These are phyloP conservation scores for Aeschynomene evenia DNA, from an alignment of 306 rosid genomes.

Conservation along the genomic window DNA sequence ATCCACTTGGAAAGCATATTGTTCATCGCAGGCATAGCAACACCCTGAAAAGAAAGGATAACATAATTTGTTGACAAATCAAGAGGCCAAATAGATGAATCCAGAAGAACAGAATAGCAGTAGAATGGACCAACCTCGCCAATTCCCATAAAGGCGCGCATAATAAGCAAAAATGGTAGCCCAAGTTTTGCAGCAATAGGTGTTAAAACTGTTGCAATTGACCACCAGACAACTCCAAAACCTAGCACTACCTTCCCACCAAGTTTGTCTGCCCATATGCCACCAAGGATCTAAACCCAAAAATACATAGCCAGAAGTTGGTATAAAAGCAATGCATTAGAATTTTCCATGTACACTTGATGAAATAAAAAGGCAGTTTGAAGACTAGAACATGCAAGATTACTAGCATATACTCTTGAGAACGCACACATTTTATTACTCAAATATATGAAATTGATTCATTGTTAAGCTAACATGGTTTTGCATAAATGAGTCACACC, in stretches of 20 bases:
- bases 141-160: slow-evolving; percentile 96
- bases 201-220: slow-evolving; percentile 82
- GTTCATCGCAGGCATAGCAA: slow-evolving; percentile 99
- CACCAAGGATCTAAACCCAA: slow-evolving; percentile 71
- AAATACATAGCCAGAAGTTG: slow-evolving; percentile 28
- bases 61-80: neutral
- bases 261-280: slow-evolving; percentile 97
- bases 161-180: slow-evolving; percentile 77
- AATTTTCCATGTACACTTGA: neutral
- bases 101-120: slow-evolving; percentile 5
- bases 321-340: slow-evolving; percentile 18
- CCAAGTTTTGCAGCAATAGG: slow-evolving; percentile 90
- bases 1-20: slow-evolving; percentile 91
- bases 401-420: slow-evolving; percentile 5
- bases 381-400: slow-evolving; percentile 23
- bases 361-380: slow-evolving; percentile 4
- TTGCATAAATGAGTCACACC: slow-evolving; percentile 45
- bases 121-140: slow-evolving; percentile 79
- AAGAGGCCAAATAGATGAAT: slow-evolving; percentile 18
- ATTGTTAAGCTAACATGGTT: slow-evolving; percentile 6
- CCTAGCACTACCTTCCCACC: slow-evolving; percentile 93
- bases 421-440: neutral
- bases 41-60: slow-evolving; percentile 66
- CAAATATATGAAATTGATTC: neutral
- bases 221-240: slow-evolving; percentile 98